Base-by-base conservation (phyloP, 2,329 filamentous ascomycete genomes). In the Dactylonectria estremocensis region DNA sequence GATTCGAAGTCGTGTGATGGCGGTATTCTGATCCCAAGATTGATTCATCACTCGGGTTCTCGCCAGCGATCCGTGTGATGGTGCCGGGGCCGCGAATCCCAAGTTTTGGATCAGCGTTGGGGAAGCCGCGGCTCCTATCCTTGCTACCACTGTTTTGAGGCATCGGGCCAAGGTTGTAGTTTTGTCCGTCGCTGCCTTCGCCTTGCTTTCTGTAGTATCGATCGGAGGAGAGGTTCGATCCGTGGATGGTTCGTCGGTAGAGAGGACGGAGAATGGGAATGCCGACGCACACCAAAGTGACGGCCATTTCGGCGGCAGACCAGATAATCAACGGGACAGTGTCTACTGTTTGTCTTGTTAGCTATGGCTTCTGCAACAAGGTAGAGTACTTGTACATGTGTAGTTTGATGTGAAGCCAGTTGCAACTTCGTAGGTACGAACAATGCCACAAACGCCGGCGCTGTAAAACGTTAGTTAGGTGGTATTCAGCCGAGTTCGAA, bases 181-280 rank as follows among this genome's bases (percentile, higher is more conserved):
- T 59, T 6, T 59, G 60, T 1, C 43, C 68, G n/a, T 70, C 65
- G 40, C 37, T 68, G 14, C 62, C 62, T 52, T 68, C 66, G 18
- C 60, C 56, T 20, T 72, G 68, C 45, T 70, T 70, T 33, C 50
- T 61, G 45, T 72, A 72, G 49, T 63, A 70, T 61, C 68, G 62
- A 2, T 70, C 64, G 28, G 66, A 49, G 14, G 59, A 64, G 11
- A 63, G 35, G 2, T 66, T 71, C 7, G 68, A 65, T 18, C 67
- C 56, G 54, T 68, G 58, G 24, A 71, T 24, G 50, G 70, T 22
- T 16, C 68, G 74, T 16, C 66, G 72, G 70, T 81, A 83, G 1
- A 83, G 73, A 0, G 81, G 81, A 0, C 80, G 76, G 8, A 81
- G 73, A 11, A 81, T 79, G 2, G 81, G 81, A 5, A 83, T 81